These are phyloP conservation scores for Yamadazyma sp. DNA, from an alignment of 805 yeast species.

Conservation along the genomic window DNA sequence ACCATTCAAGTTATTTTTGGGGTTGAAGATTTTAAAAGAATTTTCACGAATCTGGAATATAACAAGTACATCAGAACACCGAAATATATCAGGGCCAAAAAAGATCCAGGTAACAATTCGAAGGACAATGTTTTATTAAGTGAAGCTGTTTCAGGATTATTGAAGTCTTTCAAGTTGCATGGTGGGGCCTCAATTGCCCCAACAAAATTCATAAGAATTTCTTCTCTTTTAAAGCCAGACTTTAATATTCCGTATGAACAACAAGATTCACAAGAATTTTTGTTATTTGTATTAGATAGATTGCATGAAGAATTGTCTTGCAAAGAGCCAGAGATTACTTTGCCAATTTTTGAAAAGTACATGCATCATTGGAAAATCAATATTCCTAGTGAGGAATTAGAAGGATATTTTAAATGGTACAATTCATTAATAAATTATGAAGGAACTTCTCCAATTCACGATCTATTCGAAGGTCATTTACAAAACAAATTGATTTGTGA, in stretches of 20 bases:
- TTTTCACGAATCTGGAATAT: conserved; percentile 47
- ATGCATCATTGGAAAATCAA: conserved; percentile 30
- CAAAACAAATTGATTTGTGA: conserved; percentile 63
- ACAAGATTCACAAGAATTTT: conserved; percentile 78
- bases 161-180: conserved; percentile 54
- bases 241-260: conserved; percentile 70
- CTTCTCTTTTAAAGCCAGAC: conserved; percentile 58
- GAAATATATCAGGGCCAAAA: conserved; percentile 22
- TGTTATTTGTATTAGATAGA: conserved; percentile 62
- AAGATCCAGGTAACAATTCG: conserved; percentile 14
- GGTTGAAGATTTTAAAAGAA: conserved; percentile 42
- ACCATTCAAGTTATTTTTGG: conserved; percentile 70
- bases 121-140: conserved; percentile 33
- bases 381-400: conserved; percentile 29
- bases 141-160: conserved; percentile 51
- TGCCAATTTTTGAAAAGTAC: conserved; percentile 23
- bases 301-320: conserved; percentile 60
- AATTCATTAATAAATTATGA: conserved; percentile 46
- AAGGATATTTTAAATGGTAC: conserved; percentile 64
- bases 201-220: conserved; percentile 53
- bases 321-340: conserved; percentile 23
- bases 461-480: conserved; percentile 69
- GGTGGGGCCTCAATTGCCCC: conserved; percentile 67
- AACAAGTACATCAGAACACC: conserved; percentile 40
- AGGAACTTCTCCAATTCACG: conserved; percentile 66